Evolutionary conservation across 495 filamentous ascomycete species (phyloP).

Genomic region (Letharia columbiana): DNA sequence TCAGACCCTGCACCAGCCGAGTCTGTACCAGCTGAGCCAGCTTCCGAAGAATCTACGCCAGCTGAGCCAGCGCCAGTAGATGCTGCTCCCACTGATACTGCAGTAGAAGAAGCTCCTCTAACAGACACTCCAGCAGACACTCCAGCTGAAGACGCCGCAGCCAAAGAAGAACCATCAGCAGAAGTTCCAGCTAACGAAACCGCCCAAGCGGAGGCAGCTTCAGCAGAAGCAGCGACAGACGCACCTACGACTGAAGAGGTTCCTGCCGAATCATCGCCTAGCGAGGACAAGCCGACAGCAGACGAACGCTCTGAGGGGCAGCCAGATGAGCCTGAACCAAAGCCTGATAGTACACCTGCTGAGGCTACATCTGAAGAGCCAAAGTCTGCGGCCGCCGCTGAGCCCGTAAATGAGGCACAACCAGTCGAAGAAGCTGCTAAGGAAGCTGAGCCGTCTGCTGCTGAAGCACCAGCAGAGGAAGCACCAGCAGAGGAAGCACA

Average conservation of each 20-base stretch:
- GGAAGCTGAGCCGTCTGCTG: constrained; percentile 33
- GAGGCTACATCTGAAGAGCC: constrained; percentile 9
- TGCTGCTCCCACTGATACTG: not conserved
- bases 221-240: not conserved
- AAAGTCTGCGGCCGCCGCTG: not conserved
- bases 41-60: not conserved
- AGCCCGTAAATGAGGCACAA: constrained; percentile 4
- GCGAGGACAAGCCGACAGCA: not conserved
- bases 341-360: not conserved
- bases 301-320: not conserved
- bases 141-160: constrained; percentile 1
- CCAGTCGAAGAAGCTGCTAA: constrained; percentile 28
- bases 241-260: not conserved
- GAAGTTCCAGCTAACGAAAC: not conserved
- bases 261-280: not conserved
- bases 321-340: not conserved
- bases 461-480: constrained; percentile 18
- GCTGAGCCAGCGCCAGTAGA: constrained; percentile 10
- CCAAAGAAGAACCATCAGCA: not conserved
- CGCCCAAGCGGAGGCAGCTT: not conserved
- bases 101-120: constrained; percentile 5
- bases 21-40: not conserved
- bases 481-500: constrained; percentile 22
- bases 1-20: constrained; percentile 1
- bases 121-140: not conserved